Conservation (phyloP, 169 alveolate genomes). For the Cryptosporidium meleagridis region DNA sequence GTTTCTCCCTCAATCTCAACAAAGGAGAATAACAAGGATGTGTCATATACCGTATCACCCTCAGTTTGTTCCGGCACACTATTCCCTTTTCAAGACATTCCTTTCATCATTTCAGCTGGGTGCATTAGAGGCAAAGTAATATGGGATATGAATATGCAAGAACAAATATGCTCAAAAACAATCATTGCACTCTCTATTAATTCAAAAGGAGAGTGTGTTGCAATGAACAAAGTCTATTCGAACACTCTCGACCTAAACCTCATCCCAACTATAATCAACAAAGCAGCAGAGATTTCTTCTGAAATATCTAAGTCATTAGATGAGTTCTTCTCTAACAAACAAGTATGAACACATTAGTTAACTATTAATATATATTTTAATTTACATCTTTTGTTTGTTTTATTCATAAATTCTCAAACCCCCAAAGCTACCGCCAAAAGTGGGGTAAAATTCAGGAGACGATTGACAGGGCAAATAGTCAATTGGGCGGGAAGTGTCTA, state of each 20-base stretch:
- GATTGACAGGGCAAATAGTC: not conserved
- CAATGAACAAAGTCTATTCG: conserved; percentile 51
- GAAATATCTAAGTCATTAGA: conserved; percentile 25
- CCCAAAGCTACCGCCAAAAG: not conserved
- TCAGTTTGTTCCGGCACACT: conserved; percentile 15
- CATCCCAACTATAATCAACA: conserved; percentile 27
- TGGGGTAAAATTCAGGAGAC: not conserved
- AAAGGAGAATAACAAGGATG: not conserved
- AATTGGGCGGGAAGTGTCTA: not conserved
- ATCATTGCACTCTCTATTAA: conserved; percentile 50
- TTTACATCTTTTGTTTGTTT: not conserved
- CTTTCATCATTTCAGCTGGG: conserved; percentile 57
- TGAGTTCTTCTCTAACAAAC: conserved; percentile 20
- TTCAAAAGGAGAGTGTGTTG: conserved; percentile 31
- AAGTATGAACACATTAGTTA: not conserved
- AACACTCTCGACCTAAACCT: conserved; percentile 33
- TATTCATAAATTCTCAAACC: not conserved
- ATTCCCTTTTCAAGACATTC: conserved; percentile 42
- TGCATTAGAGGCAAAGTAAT: conserved; percentile 45
- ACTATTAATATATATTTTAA: not conserved
- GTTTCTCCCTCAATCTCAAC: not conserved
- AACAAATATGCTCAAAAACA: conserved; percentile 48
- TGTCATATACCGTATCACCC: conserved; percentile 20
- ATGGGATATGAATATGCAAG: conserved; percentile 73
- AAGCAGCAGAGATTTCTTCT: conserved; percentile 25